Conservation (phyloP, 73 alveolate genomes). For the Stentor coeruleus region DNA sequence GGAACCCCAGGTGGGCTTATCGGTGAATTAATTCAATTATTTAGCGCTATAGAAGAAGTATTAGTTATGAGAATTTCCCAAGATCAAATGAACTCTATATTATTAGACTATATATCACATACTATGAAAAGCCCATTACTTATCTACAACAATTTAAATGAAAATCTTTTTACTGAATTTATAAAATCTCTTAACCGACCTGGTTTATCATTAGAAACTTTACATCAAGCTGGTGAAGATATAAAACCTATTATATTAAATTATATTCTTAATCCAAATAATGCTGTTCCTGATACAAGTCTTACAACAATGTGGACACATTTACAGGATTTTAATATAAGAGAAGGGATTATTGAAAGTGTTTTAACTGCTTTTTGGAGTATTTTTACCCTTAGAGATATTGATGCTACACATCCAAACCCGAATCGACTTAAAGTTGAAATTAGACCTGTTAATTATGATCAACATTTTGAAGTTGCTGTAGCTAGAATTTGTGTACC, state of each 20-base stretch:
- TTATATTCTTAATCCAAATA: background rate
- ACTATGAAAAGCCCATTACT: background rate
- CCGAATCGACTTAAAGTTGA: background rate
- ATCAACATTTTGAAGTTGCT: slow-evolving; percentile 45
- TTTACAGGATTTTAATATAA: background rate
- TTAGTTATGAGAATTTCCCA: background rate
- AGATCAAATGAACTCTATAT: background rate
- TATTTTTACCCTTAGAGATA: slow-evolving; percentile 37
- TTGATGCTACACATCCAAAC: slow-evolving; percentile 36
- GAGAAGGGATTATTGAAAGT: slow-evolving; percentile 25
- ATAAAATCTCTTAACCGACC: background rate
- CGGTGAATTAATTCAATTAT: slow-evolving; percentile 8
- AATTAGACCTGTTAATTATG: slow-evolving; percentile 24
- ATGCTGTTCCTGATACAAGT: background rate
- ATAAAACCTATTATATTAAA: background rate
- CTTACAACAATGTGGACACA: slow-evolving; percentile 5
- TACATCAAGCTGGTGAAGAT: slow-evolving; percentile 7
- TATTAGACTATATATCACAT: background rate
- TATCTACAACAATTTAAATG: background rate
- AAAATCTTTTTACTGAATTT: background rate
- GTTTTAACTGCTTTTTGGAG: slow-evolving; percentile 16
- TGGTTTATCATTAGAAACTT: slow-evolving; percentile 38
- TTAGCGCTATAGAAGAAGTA: slow-evolving; percentile 20
- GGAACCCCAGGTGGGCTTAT: slow-evolving; percentile 31
- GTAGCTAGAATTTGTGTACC: slow-evolving; percentile 46